Evolutionary conservation across 2,329 filamentous ascomycete genomes (phyloP), one percentile per base, ranked within the genome.

Genomic region (Penicillium rolfsii): DNA sequence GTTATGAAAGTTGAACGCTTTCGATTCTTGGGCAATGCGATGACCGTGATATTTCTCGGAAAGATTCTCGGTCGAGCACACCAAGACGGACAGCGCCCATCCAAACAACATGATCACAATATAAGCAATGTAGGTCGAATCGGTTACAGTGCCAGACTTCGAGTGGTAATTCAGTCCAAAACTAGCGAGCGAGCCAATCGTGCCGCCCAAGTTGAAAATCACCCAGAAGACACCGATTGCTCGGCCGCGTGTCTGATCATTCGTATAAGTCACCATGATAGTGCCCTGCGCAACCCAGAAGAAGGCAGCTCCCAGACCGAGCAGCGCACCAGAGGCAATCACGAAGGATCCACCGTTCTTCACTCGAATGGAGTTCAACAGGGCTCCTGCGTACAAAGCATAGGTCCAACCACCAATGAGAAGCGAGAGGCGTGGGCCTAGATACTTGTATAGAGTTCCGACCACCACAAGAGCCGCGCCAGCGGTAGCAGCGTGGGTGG

Each of bases 1-100:
- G 46, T 50, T 50, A 3, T 9, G 28, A 50, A 50, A 50, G 16
- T 50, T 50, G 28, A 50, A 35, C 2, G 28, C 16, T 35, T 50
- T 50, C n/a, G 46, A 50, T 35, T 35, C 46, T 26, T 19, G 28
- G n/a, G 46, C 28, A 33, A 50, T 50, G 46, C 28, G 46, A 50
- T 50, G 46, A 14, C 46, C 46, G n/a, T 50, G 46, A 19, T 50
- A 50, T 35, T 50, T 50, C 46, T 50, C 46, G 46, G 46, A 50
- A 14, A 50, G 46, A 35, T 30, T 35, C 28, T 50, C 46, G 3
- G 46, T 50, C 28, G 46, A 50, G 46, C 46, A 50, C n/a, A 50
- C 46, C 28, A 50, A 50, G 46, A 50, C n/a, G n/a, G 46, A 50
- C 28, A 50, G n/a, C 7, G 46, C 16, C 46, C 46, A 50, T 19